These are phyloP conservation scores for Fusarium acutatum DNA, from an alignment of 2,329 filamentous ascomycete genomes.

Conservation along the genomic window DNA sequence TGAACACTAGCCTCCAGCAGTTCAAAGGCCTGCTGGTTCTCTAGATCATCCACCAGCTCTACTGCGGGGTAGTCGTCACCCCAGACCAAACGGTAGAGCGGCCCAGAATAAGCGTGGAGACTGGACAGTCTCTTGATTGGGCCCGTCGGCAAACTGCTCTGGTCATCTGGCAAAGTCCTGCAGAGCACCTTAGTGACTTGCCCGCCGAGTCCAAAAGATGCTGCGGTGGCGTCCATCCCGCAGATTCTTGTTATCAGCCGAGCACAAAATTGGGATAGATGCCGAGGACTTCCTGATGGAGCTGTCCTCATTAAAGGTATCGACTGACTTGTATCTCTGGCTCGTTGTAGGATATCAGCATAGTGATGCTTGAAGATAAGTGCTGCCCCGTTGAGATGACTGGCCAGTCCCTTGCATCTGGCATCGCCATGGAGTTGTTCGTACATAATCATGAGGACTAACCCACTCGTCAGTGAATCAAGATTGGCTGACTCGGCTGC, in stretches of 20 bases:
- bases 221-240: neutral
- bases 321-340: neutral
- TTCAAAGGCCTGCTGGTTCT: neutral
- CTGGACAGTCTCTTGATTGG: neutral
- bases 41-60: neutral
- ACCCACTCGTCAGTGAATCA: neutral
- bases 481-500: neutral
- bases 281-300: neutral
- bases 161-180: neutral
- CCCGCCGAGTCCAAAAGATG: neutral
- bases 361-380: neutral
- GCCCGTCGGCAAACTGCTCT: neutral
- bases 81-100: neutral
- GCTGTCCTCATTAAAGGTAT: neutral
- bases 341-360: neutral
- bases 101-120: neutral
- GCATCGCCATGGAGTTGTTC: neutral
- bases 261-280: neutral
- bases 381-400: neutral
- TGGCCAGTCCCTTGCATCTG: neutral
- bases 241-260: neutral
- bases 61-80: neutral
- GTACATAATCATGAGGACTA: neutral
- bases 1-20: neutral
- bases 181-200: neutral